phyloP scores from a whole-genome alignment of 225 moss, liverwort and hornwort genomes.

The Pseudoscleropodium purum region DNA sequence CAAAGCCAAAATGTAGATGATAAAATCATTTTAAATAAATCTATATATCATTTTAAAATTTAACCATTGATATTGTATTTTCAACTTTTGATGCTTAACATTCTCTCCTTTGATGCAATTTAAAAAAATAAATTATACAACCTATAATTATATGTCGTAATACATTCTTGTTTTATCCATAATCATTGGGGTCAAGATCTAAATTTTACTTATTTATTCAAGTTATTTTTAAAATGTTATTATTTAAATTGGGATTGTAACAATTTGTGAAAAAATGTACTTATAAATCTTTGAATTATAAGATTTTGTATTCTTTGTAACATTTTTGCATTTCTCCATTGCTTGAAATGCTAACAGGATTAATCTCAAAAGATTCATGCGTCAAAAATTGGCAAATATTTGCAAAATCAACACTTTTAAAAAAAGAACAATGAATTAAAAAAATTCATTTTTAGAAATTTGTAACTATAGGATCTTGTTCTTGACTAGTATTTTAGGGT shows the following conservation, averaged over 20 bases:
- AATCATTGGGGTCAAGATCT: neutral
- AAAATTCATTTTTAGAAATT: neutral
- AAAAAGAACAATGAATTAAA: neutral
- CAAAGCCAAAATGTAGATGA: neutral
- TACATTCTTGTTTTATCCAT: neutral
- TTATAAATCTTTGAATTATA: neutral
- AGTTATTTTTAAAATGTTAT: neutral
- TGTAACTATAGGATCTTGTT: neutral
- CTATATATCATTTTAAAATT: neutral
- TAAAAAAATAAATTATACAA: neutral
- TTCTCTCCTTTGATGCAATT: neutral
- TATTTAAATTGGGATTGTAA: neutral
- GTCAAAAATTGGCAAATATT: neutral
- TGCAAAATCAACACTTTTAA: neutral
- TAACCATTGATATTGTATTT: neutral
- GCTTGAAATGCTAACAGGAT: neutral
- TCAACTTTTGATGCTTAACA: neutral
- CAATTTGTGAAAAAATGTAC: neutral
- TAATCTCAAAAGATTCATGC: fast-evolving
- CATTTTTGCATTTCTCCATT: neutral
- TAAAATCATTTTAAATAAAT: neutral
- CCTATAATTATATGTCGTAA: neutral
- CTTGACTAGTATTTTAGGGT: neutral
- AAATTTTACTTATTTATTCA: neutral
- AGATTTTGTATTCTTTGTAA: neutral